Evolutionary conservation across 2,329 filamentous ascomycete species (phyloP).

Genomic region (Fusarium verrucosum): DNA sequence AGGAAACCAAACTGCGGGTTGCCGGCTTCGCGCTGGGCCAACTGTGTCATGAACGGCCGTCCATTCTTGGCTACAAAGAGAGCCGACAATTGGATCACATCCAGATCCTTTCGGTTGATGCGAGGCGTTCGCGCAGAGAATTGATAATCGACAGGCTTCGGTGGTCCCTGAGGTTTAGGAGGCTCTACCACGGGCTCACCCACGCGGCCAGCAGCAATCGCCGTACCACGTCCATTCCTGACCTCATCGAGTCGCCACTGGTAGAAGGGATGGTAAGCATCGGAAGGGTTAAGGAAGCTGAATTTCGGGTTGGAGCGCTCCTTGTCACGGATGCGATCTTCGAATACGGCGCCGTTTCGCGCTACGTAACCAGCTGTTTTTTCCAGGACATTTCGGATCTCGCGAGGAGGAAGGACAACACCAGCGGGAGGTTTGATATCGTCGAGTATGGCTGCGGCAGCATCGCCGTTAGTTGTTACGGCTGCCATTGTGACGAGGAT

Average conservation of each 20-base stretch:
- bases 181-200: slow-evolving; percentile 66
- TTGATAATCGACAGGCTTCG: slow-evolving; percentile 84
- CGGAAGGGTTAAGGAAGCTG: slow-evolving; percentile 80
- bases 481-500: slow-evolving; percentile 43
- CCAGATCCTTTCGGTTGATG: slow-evolving; percentile 92
- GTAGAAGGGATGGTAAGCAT: slow-evolving; percentile 90
- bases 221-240: slow-evolving; percentile 81
- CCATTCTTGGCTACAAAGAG: slow-evolving; percentile 94
- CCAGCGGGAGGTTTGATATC: slow-evolving; percentile 82
- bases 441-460: slow-evolving; percentile 62
- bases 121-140: slow-evolving; percentile 98
- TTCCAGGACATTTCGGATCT: slow-evolving; percentile 85
- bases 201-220: slow-evolving; percentile 77
- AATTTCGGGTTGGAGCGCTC: slow-evolving; percentile 89
- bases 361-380: slow-evolving; percentile 95
- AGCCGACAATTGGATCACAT: slow-evolving; percentile 79
- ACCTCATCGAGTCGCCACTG: slow-evolving; percentile 90
- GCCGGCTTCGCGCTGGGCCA: slow-evolving; percentile 86
- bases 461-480: slow-evolving; percentile 61
- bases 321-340: slow-evolving; percentile 86
- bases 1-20: slow-evolving; percentile 98
- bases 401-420: slow-evolving; percentile 87
- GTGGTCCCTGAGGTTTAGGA: slow-evolving; percentile 80
- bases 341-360: slow-evolving; percentile 73
- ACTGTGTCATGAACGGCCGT: slow-evolving; percentile 86